Percentiles rank a stretch among this genome's conserved stretches.
Evolutionary conservation across 2,329 filamentous ascomycete genomes (phyloP).

Genomic region (Calonectria naviculata): DNA sequence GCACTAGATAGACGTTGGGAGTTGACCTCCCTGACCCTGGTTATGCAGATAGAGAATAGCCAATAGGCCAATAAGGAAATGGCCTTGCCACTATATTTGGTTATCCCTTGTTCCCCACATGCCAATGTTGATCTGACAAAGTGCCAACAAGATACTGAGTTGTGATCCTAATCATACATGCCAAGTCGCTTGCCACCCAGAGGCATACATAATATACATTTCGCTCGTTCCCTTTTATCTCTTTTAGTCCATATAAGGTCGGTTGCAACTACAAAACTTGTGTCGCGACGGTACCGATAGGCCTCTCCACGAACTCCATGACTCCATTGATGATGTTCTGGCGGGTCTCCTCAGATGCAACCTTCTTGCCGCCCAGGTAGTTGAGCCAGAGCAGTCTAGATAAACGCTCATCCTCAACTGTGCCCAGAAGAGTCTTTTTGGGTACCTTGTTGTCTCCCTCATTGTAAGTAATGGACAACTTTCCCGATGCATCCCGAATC

Average conservation of each 20-base stretch:
- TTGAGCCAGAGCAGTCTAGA: constrained; percentile 88
- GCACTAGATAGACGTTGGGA: not conserved
- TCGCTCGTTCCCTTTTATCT: constrained; percentile 14
- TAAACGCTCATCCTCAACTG: constrained; percentile 82
- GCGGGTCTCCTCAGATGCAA: constrained; percentile 85
- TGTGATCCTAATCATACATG: constrained; percentile 37
- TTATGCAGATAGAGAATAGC: not conserved
- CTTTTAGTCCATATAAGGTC: not conserved
- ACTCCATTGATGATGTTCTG: constrained; percentile 87
- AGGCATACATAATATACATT: constrained; percentile 33
- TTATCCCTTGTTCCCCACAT: not conserved
- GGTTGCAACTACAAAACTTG: constrained; percentile 69
- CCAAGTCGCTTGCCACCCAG: constrained; percentile 2
- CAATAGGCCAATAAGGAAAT: constrained; percentile 4
- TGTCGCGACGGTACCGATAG: constrained; percentile 86
- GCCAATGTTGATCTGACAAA: constrained; percentile 24
- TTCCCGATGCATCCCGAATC: constrained; percentile 72
- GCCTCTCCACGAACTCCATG: constrained; percentile 87
- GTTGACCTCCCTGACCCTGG: not conserved
- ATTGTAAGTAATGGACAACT: constrained; percentile 75
- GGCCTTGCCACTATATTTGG: constrained; percentile 7
- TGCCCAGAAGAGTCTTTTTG: constrained; percentile 70
- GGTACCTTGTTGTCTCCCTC: constrained; percentile 63
- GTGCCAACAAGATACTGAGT: constrained; percentile 23
- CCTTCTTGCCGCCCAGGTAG: constrained; percentile 87